Base-by-base conservation (phyloP, 305 asterid genomes). In the Rubia peregrina region DNA sequence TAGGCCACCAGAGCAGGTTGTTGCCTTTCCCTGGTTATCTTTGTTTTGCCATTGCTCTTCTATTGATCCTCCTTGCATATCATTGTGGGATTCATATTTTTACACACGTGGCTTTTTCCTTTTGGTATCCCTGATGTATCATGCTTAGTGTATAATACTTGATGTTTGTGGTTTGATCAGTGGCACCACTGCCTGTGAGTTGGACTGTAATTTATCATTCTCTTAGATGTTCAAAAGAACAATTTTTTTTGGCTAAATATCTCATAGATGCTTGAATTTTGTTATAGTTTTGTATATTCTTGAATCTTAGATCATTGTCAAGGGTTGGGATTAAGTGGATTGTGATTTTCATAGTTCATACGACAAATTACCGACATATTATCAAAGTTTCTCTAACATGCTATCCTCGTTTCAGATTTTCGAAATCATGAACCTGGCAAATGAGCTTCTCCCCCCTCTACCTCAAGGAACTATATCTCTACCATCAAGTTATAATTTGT, bases 391-490 rank as follows among this genome's bases (percentile, higher is more conserved):
- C 21, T 44, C 72, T 74, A 19, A 73, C 61, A 59, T 33, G 26
- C 26, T 60, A 59, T 68, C 53, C 64, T 17, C 62, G 80, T 36
- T 41, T 64, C 90, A 95, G 99, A 81, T 90, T 72, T 92, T 92
- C 86, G 99, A 95, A 90, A 92, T 95, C 68, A 94, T 95, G 87
- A 95, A 89, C 88, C 84, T 95, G 76, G 98, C 99, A 75, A 95
- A 95, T 80, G 99, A 95, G 88, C 95, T 95, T 76, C 99, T 95
- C 72, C 99, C 99, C 30, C 83, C 92, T 3, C 88, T 95, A 75
- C 96, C 99, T 75, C 90, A 87, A 83, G 99, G 99, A 83, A 90
- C 81, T 59, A 90, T 92, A 7, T 83, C 98, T 74, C 91, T 95
- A 66, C 99, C 97, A 42, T 83, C 83, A 71, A 80, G 90, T 79